Evolutionary conservation across 2,329 filamentous ascomycete genomes (phyloP), one percentile per base, ranked within the genome.

Genomic region (Colletotrichum acutatum): DNA sequence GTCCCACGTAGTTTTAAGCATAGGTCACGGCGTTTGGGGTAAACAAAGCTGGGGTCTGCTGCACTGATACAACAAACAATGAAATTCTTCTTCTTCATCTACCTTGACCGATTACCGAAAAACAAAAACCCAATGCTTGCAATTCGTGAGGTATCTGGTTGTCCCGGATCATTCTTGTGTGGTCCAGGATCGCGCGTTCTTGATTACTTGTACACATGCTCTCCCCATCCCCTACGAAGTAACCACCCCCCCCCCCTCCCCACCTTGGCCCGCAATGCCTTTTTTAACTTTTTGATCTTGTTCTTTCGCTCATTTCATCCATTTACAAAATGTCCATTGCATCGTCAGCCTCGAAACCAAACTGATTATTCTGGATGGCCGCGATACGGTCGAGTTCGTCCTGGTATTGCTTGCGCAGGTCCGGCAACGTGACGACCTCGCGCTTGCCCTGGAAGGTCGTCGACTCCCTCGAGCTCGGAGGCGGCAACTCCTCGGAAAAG

Each of bases 401-500:
- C 83, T 97, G 94, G 81, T 98, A 99, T 80, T 96, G 93, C 82
- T 93, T 94, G 78, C 95, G 90, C 65, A 98, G 86, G 80, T 98
- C 95, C 34, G 93, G 93, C 67, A 99, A 84, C 37, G 94, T 98
- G 19, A 98, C 89, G 46, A 98, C 91, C 80, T 90, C 92, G 74
- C 95, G 91, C 84, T 92, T 93, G 16, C 82, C 77, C 49, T 72
- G 64, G 53, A 65, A 60, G 59, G 56, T 68, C 14, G 57, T 59
- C 22, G 67, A 32, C n/a, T 70, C 75, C 37, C 74, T 57, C 28
- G 61, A 66, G 34, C 74, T 72, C 22, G 71, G 71, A 5, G 71
- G 66, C 14, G 74, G 74, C 34, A 75, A 58, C 42, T 86, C 83
- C 76, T 89, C 85, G n/a, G 85, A 82, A 61, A 90, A 91, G 80